Base-by-base conservation (phyloP, 1,284 basidiomycete species). In the Stereum hirsutum region DNA sequence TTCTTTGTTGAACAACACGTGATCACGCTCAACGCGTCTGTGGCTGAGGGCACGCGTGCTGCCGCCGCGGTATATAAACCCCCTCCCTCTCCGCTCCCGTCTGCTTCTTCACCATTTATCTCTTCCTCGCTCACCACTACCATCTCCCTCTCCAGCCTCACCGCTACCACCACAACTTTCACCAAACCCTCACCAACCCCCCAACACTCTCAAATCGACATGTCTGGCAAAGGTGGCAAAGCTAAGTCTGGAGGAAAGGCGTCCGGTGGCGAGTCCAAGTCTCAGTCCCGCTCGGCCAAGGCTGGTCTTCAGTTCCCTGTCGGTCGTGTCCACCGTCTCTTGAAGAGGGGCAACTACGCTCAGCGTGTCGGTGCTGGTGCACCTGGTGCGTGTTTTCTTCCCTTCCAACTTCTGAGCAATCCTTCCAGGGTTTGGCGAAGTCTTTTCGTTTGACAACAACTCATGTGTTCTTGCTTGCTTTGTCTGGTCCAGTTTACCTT, bases 261-360 rank as follows among this genome's bases (percentile, higher is more conserved):
- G 54, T 71, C 70, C 52, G 74, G 64, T 5, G 57, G 57, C 11
- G 10, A 60, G n/a, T 53, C 58, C 54, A 78, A 79, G 60, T 62
- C 74, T 11, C 70, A 81, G 59, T 88, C 87, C 41, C 83, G 87
- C 52, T 90, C 88, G 36, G 75, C 84, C 56, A 91, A 90, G 69
- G 75, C 75, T 52, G 86, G 84, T 54, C 77, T 89, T 51, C 86
- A 87, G 66, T 84, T 90, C 78, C 88, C 87, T 47, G 89, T 91
- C 62, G 88, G 89, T 75, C 88, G 89, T 85, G 85, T 91, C 62
- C 89, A 92, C 70, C 83, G 89, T 79, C 81, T 89, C 51, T 66
- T 91, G 53, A 89, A 89, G 69, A 73, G 72, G 58, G 78, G 80
- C 47, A 79, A 79, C 66, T 80, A 81, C 55, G 74, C 76, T 44